These are phyloP conservation scores for Tritrichomonas musculus DNA, from an alignment of 208 protist genomes.

Conservation along the genomic window DNA sequence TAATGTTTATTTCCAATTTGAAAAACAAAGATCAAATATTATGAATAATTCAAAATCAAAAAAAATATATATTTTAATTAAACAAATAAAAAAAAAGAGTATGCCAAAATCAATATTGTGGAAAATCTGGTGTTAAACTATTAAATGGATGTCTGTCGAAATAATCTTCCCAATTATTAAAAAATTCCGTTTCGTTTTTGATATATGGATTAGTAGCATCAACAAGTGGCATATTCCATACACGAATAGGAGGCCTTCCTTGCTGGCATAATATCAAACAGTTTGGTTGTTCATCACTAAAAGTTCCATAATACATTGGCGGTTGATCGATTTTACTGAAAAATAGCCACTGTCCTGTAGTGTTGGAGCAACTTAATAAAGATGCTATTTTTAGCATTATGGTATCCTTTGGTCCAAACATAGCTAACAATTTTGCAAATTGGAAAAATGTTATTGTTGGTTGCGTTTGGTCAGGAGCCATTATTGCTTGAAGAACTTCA, in stretches of 20 bases:
- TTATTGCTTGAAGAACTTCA: not conserved
- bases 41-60: too few relatives aligned
- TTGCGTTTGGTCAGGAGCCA: not conserved
- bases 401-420: not conserved
- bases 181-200: not conserved
- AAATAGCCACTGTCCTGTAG: not conserved
- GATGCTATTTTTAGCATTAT: conserved; percentile 26
- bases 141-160: not conserved
- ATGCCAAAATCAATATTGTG: too few relatives aligned
- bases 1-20: too few relatives aligned
- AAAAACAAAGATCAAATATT: too few relatives aligned
- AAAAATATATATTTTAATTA: too few relatives aligned
- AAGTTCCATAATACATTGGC: not conserved
- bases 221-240: not conserved
- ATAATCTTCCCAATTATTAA: not conserved
- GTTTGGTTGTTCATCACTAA: not conserved
- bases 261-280: not conserved
- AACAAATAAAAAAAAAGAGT: too few relatives aligned
- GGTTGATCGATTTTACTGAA: not conserved
- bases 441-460: not conserved
- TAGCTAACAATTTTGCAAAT: conserved; percentile 10
- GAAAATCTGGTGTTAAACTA: not conserved
- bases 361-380: not conserved
- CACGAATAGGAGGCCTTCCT: not conserved
- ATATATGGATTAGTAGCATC: not conserved